Evolutionary conservation across 805 yeast species (phyloP), one percentile per base, ranked within the genome.

Genomic region (Brettanomyces anomalus): DNA sequence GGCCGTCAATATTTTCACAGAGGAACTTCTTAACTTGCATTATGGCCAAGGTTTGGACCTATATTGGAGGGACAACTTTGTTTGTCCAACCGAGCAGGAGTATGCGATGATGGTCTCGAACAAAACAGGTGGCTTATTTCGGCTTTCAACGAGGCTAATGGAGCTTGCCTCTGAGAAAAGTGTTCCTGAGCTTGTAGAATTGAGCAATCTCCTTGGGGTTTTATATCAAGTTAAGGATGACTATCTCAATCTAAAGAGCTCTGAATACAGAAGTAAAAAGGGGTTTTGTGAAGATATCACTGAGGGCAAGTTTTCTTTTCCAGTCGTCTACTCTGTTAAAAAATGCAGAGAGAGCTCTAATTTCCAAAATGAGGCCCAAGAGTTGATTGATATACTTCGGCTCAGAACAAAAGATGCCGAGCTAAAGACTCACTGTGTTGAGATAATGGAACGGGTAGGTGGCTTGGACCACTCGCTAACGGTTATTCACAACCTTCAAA

Each of bases 11-110:
- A 70, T 79, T 1, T 71, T 79, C 46, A 68, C 76, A 46, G 84
- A 84, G 40, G 96, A 89, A 52, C 68, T 89, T 77, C 59, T 85
- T 41, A 80, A 83, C 53, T 63, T 89, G 44, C 97, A 89, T 57
- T 70, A 83, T 38, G 97, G 97, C 5, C 97, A 89, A 65, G 94
- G 95, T 0, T 61, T 83, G 46, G 97, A 89, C 52, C 70, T 89
- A 17, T 82, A 79, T 59, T 89, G 97, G 96, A 68, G 97, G 48
- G 95, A 87, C 44, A 65, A 71, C 24, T 53, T 68, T 28, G 54
- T 56, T 1, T 69, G 81, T 38, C 93, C 93, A 0, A 65, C 67
- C 4, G 82, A 79, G 46, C 57, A 61, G 1, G 78, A 85, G 54
- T 89, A 89, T 55, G 58, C 79, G 30, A 70, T 70, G 33, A 89